These are phyloP conservation scores for Opeltia flavorubescens DNA, from an alignment of 495 filamentous ascomycete species.

Conservation along the genomic window DNA sequence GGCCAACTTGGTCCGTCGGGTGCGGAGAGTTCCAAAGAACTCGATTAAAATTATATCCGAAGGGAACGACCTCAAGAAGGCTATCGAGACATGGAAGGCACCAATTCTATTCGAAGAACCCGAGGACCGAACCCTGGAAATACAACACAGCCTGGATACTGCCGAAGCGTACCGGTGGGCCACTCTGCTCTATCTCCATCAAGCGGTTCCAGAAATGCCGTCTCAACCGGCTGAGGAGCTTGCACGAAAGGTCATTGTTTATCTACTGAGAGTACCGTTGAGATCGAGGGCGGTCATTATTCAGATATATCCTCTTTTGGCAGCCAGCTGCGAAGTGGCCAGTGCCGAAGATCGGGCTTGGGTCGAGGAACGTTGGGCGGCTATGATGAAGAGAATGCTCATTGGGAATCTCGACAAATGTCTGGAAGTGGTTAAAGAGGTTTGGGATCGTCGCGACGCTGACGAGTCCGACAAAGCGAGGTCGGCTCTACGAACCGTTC, in stretches of 20 bases:
- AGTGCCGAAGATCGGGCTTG: slow-evolving; percentile 50
- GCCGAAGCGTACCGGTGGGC: slow-evolving; percentile 69
- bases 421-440: slow-evolving; percentile 61
- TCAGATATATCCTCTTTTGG: slow-evolving; percentile 63
- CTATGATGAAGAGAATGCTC: slow-evolving; percentile 49
- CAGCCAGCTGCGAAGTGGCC: slow-evolving; percentile 54
- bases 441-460: slow-evolving; percentile 48
- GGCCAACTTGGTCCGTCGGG: slow-evolving; percentile 51
- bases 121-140: slow-evolving; percentile 50
- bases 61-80: slow-evolving; percentile 49
- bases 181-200: slow-evolving; percentile 61
- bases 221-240: slow-evolving; percentile 41
- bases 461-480: slow-evolving; percentile 23
- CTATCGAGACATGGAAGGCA: slow-evolving; percentile 50
- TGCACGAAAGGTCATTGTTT: slow-evolving; percentile 45
- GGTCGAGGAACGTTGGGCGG: slow-evolving; percentile 51
- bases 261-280: slow-evolving; percentile 49
- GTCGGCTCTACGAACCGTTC: not conserved
- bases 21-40: slow-evolving; percentile 43
- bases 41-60: slow-evolving; percentile 46
- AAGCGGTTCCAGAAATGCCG: slow-evolving; percentile 65
- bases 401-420: slow-evolving; percentile 61
- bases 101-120: slow-evolving; percentile 42
- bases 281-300: slow-evolving; percentile 54
- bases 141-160: slow-evolving; percentile 55